Percentiles rank a stretch among this genome's conserved stretches.
Evolutionary conservation across 2,329 filamentous ascomycete genomes (phyloP).

Genomic region (Sporothrix humicola): DNA sequence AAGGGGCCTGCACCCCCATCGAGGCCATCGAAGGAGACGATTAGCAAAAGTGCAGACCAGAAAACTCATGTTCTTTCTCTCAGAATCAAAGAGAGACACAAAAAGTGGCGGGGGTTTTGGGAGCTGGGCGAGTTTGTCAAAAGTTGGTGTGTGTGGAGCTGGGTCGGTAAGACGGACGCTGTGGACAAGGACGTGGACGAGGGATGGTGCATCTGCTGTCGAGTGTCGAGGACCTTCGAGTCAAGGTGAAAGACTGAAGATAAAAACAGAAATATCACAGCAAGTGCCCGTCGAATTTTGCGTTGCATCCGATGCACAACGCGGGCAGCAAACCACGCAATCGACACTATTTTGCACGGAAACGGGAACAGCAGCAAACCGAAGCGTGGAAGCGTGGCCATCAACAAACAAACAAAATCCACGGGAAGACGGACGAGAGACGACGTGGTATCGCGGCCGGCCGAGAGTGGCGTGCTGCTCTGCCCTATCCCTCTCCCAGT

Average conservation of each 20-base stretch:
- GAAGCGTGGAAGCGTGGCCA: not conserved
- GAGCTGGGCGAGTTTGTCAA: not conserved
- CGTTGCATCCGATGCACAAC: not conserved
- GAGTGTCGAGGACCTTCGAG: not conserved
- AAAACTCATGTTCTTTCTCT: not conserved
- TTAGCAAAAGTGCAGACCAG: not conserved
- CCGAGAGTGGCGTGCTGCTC: slow-evolving; percentile 18
- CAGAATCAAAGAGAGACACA: not conserved
- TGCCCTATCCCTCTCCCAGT: not conserved
- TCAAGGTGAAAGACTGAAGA: not conserved
- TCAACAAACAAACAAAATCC: not conserved
- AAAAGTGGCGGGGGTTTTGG: not conserved
- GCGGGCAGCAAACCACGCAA: not conserved
- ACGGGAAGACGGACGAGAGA: not conserved
- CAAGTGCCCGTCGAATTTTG: not conserved
- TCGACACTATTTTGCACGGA: not conserved
- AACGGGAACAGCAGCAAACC: not conserved
- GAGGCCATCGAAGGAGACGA: not conserved
- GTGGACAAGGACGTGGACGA: not conserved
- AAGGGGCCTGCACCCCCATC: slow-evolving; percentile 7
- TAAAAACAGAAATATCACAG: slow-evolving; percentile 3
- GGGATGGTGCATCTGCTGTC: slow-evolving; percentile 1
- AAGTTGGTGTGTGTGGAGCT: slow-evolving; percentile 30
- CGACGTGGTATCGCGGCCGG: not conserved
- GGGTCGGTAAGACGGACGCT: slow-evolving; percentile 11